Percentiles rank a stretch among this genome's conserved stretches.
These are phyloP conservation scores for Calonectria crousiana DNA, from an alignment of 2,329 filamentous ascomycete genomes.

Conservation along the genomic window DNA sequence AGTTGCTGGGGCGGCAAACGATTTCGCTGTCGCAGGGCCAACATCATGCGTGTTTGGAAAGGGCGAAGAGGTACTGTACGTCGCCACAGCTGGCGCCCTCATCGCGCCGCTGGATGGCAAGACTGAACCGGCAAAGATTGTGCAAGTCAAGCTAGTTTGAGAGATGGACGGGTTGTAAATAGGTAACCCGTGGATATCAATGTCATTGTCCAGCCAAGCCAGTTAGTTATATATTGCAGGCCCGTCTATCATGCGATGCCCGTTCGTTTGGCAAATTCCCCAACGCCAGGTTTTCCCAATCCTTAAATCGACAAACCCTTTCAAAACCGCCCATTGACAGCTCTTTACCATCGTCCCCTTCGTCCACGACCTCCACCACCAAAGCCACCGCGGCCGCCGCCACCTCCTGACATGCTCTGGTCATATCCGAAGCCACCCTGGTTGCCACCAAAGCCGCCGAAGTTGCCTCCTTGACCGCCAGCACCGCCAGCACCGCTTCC, in stretches of 20 bases:
- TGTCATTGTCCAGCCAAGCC: slow-evolving; percentile 19
- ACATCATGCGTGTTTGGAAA: slow-evolving; percentile 32
- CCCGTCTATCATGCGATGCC: slow-evolving; percentile 41
- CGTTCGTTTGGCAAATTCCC: slow-evolving; percentile 35
- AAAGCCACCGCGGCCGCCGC: slow-evolving; percentile 51
- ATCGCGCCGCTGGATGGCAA: slow-evolving; percentile 30
- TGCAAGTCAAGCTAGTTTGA: slow-evolving; percentile 26
- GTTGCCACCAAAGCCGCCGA: slow-evolving; percentile 66
- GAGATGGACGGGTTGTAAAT: neutral
- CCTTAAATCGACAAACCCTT: slow-evolving; percentile 37
- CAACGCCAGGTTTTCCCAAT: slow-evolving; percentile 43
- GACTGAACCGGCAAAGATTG: slow-evolving; percentile 37
- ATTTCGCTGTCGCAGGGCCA: slow-evolving; percentile 26
- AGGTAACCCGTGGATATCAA: slow-evolving; percentile 18
- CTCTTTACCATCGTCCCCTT: slow-evolving; percentile 40
- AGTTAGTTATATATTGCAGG: slow-evolving; percentile 27
- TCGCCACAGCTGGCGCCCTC: slow-evolving; percentile 31
- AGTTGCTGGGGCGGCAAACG: slow-evolving; percentile 25
- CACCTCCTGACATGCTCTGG: slow-evolving; percentile 57
- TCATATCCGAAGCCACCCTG: slow-evolving; percentile 66
- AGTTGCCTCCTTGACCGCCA: slow-evolving; percentile 64
- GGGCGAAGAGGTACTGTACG: slow-evolving; percentile 28
- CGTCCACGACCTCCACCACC: slow-evolving; percentile 42
- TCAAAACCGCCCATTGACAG: neutral
- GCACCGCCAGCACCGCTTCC: slow-evolving; percentile 57